These are phyloP conservation scores for Phaffia tasmanica DNA, from an alignment of 768 basidiomycete genomes.

Conservation along the genomic window DNA sequence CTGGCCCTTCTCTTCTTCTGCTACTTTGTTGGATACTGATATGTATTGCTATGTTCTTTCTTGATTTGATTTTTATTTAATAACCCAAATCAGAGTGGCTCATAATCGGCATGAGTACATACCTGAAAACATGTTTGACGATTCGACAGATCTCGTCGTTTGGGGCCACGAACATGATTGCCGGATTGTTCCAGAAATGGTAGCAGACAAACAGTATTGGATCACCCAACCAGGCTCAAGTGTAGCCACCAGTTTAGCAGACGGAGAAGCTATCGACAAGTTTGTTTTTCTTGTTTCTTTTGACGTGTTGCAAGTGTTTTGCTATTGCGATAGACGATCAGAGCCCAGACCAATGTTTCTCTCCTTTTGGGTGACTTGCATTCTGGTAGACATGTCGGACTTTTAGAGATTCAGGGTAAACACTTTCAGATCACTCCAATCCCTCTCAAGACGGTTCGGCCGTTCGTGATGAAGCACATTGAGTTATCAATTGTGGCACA, in stretches of 20 bases:
- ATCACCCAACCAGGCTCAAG: constrained; percentile 92
- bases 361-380: background rate
- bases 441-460: constrained; percentile 79
- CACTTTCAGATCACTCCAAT: constrained; percentile 77
- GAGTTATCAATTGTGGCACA: constrained; percentile 64
- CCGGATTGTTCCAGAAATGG: constrained; percentile 75
- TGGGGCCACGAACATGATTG: constrained; percentile 99
- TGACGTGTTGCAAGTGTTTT: background rate
- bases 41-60: background rate
- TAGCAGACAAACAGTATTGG: constrained; percentile 80
- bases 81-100: constrained; percentile 53
- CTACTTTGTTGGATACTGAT: background rate
- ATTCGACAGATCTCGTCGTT: constrained; percentile 79
- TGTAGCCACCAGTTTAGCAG: constrained; percentile 84
- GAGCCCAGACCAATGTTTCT: background rate
- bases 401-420: constrained; percentile 76
- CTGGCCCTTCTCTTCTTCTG: background rate
- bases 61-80: background rate
- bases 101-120: constrained; percentile 91
- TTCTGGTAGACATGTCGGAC: constrained; percentile 66
- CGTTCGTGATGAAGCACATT: constrained; percentile 81
- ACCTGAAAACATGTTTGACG: constrained; percentile 94
- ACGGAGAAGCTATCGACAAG: constrained; percentile 89
- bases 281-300: constrained; percentile 37
- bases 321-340: background rate